Conservation (phyloP, 129 eudicot genomes). For the Ambrosia artemisiifolia region DNA sequence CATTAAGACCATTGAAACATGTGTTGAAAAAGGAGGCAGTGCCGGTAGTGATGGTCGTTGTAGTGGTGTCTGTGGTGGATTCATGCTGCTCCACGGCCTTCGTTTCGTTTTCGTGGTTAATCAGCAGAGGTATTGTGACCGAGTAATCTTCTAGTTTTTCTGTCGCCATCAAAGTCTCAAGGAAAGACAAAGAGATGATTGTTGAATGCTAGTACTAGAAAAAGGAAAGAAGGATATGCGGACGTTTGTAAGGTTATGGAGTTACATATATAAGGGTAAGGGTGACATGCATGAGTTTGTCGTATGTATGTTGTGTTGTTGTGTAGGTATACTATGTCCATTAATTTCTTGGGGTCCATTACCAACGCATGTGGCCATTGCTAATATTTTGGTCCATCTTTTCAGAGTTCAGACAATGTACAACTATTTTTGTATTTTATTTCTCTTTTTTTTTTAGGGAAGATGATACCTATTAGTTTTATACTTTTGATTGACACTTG, state of each 20-base stretch:
- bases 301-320: not conserved
- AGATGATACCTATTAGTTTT: not conserved
- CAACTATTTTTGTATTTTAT: not conserved
- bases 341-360: not conserved
- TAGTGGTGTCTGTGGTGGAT: not conserved
- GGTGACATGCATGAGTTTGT: not conserved
- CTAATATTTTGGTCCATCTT: not conserved
- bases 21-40: slow-evolving; percentile 68
- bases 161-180: slow-evolving; percentile 12
- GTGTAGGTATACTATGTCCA: not conserved
- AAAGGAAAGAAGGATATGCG: slow-evolving; percentile 7
- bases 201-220: not conserved
- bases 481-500: no score
- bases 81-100: slow-evolving; percentile 2
- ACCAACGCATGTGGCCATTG: not conserved
- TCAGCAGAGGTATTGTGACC: slow-evolving; percentile 37
- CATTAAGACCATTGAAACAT: slow-evolving; percentile 79
- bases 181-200: not conserved
- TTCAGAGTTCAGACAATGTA: not conserved
- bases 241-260: slow-evolving; percentile 5
- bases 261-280: not conserved
- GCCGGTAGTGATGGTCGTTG: slow-evolving; percentile 19
- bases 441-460: not conserved
- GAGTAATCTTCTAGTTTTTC: slow-evolving; percentile 30
- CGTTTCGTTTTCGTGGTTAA: slow-evolving; percentile 12